A percentile compares a stretch with the other conserved stretches of the same genome.
Conservation (phyloP, 192 early-diverging fungal species). For the Mortierella antarctica region DNA sequence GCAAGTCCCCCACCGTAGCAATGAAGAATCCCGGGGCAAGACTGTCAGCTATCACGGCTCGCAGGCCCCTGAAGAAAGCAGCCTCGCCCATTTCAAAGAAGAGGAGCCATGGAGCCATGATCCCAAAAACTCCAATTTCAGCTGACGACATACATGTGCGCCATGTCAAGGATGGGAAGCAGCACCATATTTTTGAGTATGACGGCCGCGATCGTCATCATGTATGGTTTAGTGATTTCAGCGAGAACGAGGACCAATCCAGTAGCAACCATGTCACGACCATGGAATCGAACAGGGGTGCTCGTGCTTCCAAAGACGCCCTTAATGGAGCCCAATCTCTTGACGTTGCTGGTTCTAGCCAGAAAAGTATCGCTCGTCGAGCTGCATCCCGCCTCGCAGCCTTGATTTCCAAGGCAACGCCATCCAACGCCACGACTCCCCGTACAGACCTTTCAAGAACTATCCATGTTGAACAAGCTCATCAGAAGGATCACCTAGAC, state of each 20-base stretch:
- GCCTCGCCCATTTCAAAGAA: not conserved
- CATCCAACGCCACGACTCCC: too few relatives aligned
- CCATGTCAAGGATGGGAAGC: constrained; percentile 10
- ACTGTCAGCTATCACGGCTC: not conserved
- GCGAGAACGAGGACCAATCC: constrained; percentile 8
- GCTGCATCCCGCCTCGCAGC: too few relatives aligned
- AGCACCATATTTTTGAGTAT: constrained; percentile 15
- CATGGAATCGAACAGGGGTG: not conserved
- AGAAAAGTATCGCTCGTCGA: too few relatives aligned
- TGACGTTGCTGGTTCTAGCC: too few relatives aligned
- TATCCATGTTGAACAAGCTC: too few relatives aligned
- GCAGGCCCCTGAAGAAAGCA: not conserved
- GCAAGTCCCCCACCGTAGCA: not conserved
- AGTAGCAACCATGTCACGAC: not conserved
- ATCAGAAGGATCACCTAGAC: too few relatives aligned
- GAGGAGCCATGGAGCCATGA: not conserved
- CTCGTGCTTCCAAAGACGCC: too few relatives aligned
- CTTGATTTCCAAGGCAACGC: too few relatives aligned
- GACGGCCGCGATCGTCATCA: constrained; percentile 35
- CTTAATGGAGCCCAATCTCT: too few relatives aligned
- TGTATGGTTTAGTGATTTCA: constrained; percentile 16
- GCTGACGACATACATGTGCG: not conserved
- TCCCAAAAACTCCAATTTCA: not conserved
- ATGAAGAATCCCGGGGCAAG: not conserved
- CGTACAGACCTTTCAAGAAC: too few relatives aligned